Conservation (phyloP, 306 rosid species). For the Trifolium subterraneum region DNA sequence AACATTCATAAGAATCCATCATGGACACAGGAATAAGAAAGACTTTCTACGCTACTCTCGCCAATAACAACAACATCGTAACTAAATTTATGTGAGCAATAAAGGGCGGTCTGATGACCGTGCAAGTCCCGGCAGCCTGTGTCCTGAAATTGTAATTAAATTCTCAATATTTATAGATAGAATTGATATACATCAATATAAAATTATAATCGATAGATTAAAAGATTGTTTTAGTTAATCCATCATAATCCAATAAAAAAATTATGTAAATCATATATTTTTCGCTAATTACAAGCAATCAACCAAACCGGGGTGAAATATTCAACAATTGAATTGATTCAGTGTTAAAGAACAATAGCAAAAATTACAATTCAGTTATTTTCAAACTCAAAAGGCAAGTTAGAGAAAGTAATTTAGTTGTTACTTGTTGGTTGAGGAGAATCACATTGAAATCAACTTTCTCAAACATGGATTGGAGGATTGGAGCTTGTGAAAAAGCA, state of each 20-base stretch:
- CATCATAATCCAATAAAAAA: neutral
- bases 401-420: neutral
- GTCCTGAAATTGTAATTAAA: neutral
- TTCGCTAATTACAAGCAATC: neutral
- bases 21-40: too few species aligned
- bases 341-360: neutral
- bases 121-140: neutral
- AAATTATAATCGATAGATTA: neutral
- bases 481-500: slow-evolving; percentile 11
- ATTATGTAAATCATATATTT: neutral
- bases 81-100: too few species aligned
- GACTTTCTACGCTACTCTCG: too few species aligned
- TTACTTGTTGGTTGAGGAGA: neutral
- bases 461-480: neutral
- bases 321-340: slow-evolving; percentile 1
- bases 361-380: neutral
- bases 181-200: neutral
- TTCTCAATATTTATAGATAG: neutral
- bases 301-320: neutral
- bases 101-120: neutral
- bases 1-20: too few species aligned
- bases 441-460: neutral
- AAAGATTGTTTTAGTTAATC: neutral
- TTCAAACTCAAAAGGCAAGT: neutral
- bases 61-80: too few species aligned